Percentiles rank a stretch among this genome's conserved stretches.
Evolutionary conservation across 306 rosid genomes (phyloP).

Genomic region (Sicyos edulis): DNA sequence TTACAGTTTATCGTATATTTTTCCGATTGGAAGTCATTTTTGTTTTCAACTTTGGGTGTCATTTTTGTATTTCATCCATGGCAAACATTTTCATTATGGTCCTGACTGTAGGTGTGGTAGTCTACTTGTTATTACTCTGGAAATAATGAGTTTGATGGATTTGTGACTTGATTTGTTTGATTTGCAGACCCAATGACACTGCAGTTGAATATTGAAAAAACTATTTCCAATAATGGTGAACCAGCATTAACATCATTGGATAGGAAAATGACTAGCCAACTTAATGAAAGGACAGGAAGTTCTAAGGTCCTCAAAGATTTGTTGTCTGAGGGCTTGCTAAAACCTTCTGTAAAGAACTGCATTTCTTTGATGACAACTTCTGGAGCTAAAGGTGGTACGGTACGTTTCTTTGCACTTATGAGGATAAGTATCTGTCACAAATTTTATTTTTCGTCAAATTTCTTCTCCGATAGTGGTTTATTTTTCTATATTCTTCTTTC

Average conservation of each 20-base stretch:
- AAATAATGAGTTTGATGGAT: neutral
- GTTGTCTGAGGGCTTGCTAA: conserved; percentile 59
- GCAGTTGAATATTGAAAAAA: conserved; percentile 68
- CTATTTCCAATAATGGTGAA: conserved; percentile 69
- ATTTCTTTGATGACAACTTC: conserved; percentile 96
- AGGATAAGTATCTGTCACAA: neutral
- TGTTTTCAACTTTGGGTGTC: no score
- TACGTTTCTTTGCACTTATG: conserved; percentile 32
- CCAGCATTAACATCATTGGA: conserved; percentile 77
- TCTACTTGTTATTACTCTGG: neutral
- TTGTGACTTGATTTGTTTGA: conserved; percentile 10
- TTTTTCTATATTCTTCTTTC: conserved; percentile 17
- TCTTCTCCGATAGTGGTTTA: neutral
- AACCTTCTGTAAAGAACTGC: conserved; percentile 77
- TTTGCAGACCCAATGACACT: conserved; percentile 57
- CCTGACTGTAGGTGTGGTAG: neutral
- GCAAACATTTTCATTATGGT: no score
- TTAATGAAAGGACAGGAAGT: conserved; percentile 66
- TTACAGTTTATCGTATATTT: no score
- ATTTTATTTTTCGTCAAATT: neutral
- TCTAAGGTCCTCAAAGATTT: conserved; percentile 65
- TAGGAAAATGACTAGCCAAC: conserved; percentile 70
- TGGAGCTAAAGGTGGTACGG: conserved; percentile 94
- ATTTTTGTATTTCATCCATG: no score
- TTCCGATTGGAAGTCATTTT: no score